phyloP scores from a whole-genome alignment of 2,329 filamentous ascomycete species.

The Claviceps sp. region DNA sequence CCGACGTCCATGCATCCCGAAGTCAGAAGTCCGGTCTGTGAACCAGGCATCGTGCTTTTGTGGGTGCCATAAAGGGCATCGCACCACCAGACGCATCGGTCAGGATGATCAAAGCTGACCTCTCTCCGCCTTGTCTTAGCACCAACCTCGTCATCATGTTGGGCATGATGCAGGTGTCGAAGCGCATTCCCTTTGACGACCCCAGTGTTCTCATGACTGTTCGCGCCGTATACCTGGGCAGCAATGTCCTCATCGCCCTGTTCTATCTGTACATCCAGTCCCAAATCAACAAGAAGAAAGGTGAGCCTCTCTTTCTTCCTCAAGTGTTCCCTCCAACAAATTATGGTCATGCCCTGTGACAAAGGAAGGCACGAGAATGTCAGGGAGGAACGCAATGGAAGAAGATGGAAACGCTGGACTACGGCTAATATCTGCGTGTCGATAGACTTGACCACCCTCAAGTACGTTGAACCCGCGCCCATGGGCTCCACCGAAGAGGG shows the following conservation, averaged over 20 bases:
- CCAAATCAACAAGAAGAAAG: slow-evolving; percentile 93
- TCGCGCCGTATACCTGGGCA: slow-evolving; percentile 40
- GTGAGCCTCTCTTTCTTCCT: slow-evolving; percentile 35
- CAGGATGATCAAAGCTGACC: slow-evolving; percentile 11
- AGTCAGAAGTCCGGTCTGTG: background rate
- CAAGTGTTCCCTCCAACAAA: background rate
- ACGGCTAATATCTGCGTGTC: background rate
- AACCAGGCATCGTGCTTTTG: background rate
- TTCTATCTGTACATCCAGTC: slow-evolving; percentile 78
- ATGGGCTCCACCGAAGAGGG: slow-evolving; percentile 90
- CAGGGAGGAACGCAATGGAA: background rate
- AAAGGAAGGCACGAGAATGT: background rate
- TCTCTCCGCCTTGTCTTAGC: slow-evolving; percentile 30
- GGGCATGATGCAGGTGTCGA: slow-evolving; percentile 96
- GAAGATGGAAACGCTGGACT: background rate
- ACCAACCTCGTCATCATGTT: slow-evolving; percentile 91
- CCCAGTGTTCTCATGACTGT: slow-evolving; percentile 45
- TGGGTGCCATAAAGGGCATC: background rate
- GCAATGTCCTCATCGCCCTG: slow-evolving; percentile 68
- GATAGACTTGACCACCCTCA: slow-evolving; percentile 86
- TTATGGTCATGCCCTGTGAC: background rate
- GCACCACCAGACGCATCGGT: background rate
- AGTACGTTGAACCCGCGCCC: slow-evolving; percentile 92
- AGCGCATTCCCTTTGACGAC: slow-evolving; percentile 90
- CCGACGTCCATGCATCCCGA: background rate